Evolutionary conservation across 495 filamentous ascomycete genomes (phyloP).

Genomic region (Melanomma pulvis-pyrius): DNA sequence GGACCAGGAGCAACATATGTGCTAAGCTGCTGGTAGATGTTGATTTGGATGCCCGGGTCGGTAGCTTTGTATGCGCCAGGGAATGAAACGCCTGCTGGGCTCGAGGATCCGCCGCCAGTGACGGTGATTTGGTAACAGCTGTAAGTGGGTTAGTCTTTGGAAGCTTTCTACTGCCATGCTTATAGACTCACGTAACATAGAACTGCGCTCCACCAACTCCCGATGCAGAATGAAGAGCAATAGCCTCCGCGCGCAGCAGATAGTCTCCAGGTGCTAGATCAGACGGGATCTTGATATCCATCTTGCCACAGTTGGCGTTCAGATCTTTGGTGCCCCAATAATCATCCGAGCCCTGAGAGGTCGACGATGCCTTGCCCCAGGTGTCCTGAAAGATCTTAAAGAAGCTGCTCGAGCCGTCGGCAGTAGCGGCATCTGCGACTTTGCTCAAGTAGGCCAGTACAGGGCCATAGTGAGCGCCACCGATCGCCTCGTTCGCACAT

Average conservation of each 20-base stretch:
- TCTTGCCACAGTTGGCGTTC: conserved; percentile 25
- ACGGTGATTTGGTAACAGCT: conserved; percentile 60
- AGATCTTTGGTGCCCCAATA: conserved; percentile 36
- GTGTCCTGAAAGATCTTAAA: conserved; percentile 46
- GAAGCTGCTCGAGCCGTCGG: conserved; percentile 30
- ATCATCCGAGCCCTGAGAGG: conserved; percentile 39
- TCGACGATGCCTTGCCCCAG: conserved; percentile 56
- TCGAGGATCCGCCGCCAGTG: conserved; percentile 54
- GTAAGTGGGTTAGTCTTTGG: neutral
- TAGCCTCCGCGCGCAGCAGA: conserved; percentile 36
- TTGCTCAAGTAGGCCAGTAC: conserved; percentile 36
- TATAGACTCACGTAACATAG: conserved; percentile 50
- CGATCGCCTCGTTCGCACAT: conserved; percentile 49
- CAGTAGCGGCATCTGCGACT: conserved; percentile 22
- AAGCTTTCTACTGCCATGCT: neutral
- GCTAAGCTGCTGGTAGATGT: conserved; percentile 48
- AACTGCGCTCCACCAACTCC: conserved; percentile 53
- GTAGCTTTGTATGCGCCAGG: conserved; percentile 57
- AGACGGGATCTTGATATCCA: conserved; percentile 51
- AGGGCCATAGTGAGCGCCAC: conserved; percentile 36
- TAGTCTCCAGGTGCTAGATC: conserved; percentile 40
- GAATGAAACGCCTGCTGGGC: conserved; percentile 51
- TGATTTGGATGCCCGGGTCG: conserved; percentile 54
- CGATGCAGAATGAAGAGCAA: conserved; percentile 48
- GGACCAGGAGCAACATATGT: conserved; percentile 51